Percentiles rank a stretch among this genome's conserved stretches.
Conservation (phyloP, 2,329 filamentous ascomycete species). For the Talaromyces sp. region DNA sequence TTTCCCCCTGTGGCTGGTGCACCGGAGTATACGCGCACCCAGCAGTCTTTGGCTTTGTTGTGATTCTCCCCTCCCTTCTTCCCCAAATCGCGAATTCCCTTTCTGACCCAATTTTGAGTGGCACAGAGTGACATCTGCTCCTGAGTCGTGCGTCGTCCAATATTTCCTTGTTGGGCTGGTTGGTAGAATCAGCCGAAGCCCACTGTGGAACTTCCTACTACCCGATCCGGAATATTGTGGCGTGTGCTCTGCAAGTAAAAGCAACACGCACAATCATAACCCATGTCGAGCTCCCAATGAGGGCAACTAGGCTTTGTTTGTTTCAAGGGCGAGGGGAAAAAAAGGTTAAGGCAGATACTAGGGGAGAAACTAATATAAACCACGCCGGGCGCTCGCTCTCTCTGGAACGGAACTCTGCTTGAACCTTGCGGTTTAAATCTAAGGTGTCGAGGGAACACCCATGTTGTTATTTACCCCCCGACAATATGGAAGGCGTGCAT, state of each 20-base stretch:
- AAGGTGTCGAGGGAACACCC: not conserved
- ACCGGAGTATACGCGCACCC: not conserved
- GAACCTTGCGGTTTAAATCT: not conserved
- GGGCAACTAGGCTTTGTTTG: not conserved
- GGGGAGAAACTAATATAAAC: not conserved
- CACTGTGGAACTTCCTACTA: not conserved
- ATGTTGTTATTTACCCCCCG: not conserved
- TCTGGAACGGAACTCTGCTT: not conserved
- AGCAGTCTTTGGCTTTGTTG: not conserved
- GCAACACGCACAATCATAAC: not conserved
- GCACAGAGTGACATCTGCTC: not conserved
- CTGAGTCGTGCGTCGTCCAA: not conserved
- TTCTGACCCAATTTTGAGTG: not conserved
- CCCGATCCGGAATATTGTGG: not conserved
- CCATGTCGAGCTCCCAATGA: not conserved
- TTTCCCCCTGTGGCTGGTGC: not conserved
- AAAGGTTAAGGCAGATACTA: not conserved
- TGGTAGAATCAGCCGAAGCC: not conserved
- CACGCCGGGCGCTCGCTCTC: not conserved
- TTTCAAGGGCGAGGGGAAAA: not conserved
- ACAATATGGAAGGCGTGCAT: not conserved
- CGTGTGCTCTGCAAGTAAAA: not conserved
- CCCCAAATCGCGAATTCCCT: not conserved
- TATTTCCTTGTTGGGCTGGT: not conserved
- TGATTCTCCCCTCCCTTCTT: not conserved